A percentile compares a stretch with the other conserved stretches of the same genome.
Evolutionary conservation across 306 rosid genomes (phyloP).

Genomic region (Elaeagnus macrophylla): DNA sequence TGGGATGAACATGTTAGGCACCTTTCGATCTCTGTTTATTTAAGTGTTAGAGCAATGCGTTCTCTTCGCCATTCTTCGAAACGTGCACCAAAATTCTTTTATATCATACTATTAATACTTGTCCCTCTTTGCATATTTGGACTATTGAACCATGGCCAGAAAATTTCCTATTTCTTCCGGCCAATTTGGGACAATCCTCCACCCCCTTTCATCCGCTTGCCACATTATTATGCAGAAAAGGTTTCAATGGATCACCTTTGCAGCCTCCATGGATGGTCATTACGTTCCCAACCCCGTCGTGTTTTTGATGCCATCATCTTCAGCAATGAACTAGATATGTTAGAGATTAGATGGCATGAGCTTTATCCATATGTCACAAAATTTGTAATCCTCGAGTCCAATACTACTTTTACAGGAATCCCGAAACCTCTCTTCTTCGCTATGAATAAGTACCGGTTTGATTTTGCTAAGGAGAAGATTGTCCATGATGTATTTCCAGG

Average conservation of each 20-base stretch:
- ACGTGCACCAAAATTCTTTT: conserved; percentile 33
- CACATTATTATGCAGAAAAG: conserved; percentile 90
- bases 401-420: conserved; percentile 79
- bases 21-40: conserved; percentile 10
- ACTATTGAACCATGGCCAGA: conserved; percentile 32
- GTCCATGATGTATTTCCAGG: conserved; percentile 45
- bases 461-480: conserved; percentile 52
- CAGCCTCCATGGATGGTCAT: conserved; percentile 76
- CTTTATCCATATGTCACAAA: conserved; percentile 64
- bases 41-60: conserved; percentile 34
- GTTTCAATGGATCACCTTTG: conserved; percentile 73
- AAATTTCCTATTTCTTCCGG: conserved; percentile 64
- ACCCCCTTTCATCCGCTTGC: conserved; percentile 41
- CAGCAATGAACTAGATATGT: conserved; percentile 81
- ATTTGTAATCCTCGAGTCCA: conserved; percentile 71
- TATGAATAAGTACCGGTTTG: conserved; percentile 34
- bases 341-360: conserved; percentile 82
- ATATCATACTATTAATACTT: conserved; percentile 28
- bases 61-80: conserved; percentile 29
- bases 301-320: conserved; percentile 72
- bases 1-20: conserved; percentile 24
- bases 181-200: conserved; percentile 92
- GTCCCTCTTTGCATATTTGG: conserved; percentile 42
- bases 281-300: conserved; percentile 56
- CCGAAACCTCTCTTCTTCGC: conserved; percentile 59